phyloP scores from a whole-genome alignment of 2,329 filamentous ascomycete genomes.

The Pyrenophora tritici-repentis region DNA sequence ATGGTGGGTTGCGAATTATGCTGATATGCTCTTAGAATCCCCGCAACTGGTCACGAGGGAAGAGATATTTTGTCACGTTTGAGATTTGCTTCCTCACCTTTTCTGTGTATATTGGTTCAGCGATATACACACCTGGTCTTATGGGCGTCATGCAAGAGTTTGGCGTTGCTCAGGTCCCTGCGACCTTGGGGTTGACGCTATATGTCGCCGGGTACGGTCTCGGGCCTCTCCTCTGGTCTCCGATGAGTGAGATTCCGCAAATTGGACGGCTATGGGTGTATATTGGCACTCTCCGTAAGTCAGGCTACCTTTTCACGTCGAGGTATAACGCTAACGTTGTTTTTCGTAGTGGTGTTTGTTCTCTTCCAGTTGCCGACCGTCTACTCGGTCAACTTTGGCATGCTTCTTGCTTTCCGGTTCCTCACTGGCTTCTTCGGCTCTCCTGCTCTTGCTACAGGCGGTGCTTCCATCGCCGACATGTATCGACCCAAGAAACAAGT shows the following conservation, averaged over 20 bases:
- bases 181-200: slow-evolving; percentile 52
- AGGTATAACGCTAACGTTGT: neutral
- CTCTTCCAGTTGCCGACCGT: slow-evolving; percentile 54
- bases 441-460: slow-evolving; percentile 53
- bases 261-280: slow-evolving; percentile 52
- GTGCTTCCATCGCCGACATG: slow-evolving; percentile 54
- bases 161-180: slow-evolving; percentile 55
- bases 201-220: slow-evolving; percentile 40
- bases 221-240: slow-evolving; percentile 44
- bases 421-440: slow-evolving; percentile 56
- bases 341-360: slow-evolving; percentile 49
- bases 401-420: slow-evolving; percentile 58
- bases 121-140: slow-evolving; percentile 55
- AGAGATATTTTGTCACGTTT: slow-evolving; percentile 53
- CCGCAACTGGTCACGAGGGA: slow-evolving; percentile 52
- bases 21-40: slow-evolving; percentile 46
- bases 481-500: slow-evolving; percentile 47
- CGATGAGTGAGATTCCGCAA: slow-evolving; percentile 55
- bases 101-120: slow-evolving; percentile 58
- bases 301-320: too few relatives aligned
- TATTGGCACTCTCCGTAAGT: slow-evolving; percentile 25
- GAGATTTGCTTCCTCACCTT: slow-evolving; percentile 56
- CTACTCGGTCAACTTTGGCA: slow-evolving; percentile 55
- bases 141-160: slow-evolving; percentile 58
- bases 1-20: neutral